Conservation (phyloP, 106 monocot genomes). For the Narthecium ossifragum region DNA sequence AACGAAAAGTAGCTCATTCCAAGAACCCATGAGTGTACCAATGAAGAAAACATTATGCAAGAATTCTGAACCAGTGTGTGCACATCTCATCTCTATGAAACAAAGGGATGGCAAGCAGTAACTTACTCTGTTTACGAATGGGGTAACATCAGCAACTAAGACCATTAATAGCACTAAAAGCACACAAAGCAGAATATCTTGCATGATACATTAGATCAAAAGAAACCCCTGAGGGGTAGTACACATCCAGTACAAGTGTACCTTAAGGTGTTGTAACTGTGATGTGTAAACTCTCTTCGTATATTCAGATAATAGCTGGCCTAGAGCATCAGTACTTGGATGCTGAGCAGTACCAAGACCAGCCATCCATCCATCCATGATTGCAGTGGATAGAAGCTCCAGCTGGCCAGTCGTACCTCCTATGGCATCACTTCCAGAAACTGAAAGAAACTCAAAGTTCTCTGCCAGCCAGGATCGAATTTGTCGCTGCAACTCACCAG, state of each 20-base stretch:
- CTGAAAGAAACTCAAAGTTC: slow-evolving; percentile 96
- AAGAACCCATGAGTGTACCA: too few species aligned
- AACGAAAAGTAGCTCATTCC: too few species aligned
- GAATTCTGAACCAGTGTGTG: too few species aligned
- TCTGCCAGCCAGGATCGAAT: slow-evolving; percentile 94
- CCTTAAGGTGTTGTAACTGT: slow-evolving; percentile 96
- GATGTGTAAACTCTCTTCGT: slow-evolving; percentile 82
- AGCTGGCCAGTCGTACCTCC: slow-evolving; percentile 71
- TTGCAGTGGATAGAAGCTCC: slow-evolving; percentile 92
- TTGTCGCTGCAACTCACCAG: slow-evolving; percentile 97
- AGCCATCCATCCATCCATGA: slow-evolving; percentile 99
- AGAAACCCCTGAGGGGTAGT: too few species aligned
- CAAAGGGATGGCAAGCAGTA: too few species aligned
- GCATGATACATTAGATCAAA: too few species aligned
- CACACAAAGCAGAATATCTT: too few species aligned
- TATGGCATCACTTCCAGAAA: slow-evolving; percentile 54
- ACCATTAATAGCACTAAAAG: too few species aligned
- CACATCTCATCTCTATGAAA: too few species aligned
- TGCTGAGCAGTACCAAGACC: slow-evolving; percentile 86
- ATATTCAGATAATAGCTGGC: slow-evolving; percentile 90
- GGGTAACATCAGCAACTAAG: too few species aligned
- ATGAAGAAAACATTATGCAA: too few species aligned
- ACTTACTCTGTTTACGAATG: too few species aligned
- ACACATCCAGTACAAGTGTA: slow-evolving; percentile 5
- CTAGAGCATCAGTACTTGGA: slow-evolving; percentile 87